These are phyloP conservation scores for Euphrasia arctica DNA, from an alignment of 305 asterid genomes.

Conservation along the genomic window DNA sequence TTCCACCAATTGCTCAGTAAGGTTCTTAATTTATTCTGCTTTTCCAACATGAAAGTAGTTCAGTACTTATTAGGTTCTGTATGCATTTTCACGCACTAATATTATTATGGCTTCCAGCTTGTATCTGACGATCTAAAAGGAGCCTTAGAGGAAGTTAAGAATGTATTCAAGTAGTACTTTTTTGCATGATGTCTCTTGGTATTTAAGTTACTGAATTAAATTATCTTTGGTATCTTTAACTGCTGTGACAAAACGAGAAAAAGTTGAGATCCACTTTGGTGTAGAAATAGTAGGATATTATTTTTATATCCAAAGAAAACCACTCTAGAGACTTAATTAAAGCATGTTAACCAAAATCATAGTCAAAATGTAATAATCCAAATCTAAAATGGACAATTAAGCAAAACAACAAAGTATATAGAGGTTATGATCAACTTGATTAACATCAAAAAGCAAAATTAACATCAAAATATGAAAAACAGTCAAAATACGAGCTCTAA, in stretches of 20 bases:
- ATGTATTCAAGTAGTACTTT: slow-evolving; percentile 42
- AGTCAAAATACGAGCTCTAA: no score
- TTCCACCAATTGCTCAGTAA: slow-evolving; percentile 74
- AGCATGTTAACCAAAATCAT: no score
- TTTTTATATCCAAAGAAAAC: no score
- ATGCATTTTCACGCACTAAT: slow-evolving; percentile 24
- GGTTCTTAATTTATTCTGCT: slow-evolving; percentile 39
- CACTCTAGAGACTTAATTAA: no score
- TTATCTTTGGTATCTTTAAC: slow-evolving; percentile 17
- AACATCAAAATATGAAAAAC: no score
- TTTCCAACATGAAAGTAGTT: slow-evolving; percentile 22
- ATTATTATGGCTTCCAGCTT: slow-evolving; percentile 34
- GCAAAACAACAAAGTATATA: no score
- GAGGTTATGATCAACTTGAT: no score
- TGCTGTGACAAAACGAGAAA: not conserved
- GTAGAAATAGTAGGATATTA: slow-evolving; percentile 12
- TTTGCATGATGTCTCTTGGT: slow-evolving; percentile 14
- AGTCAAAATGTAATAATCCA: no score
- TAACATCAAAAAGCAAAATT: no score
- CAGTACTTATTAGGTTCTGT: slow-evolving; percentile 18
- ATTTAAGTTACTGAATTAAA: slow-evolving; percentile 13
- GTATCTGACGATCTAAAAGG: slow-evolving; percentile 80
- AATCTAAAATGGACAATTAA: no score
- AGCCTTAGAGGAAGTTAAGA: slow-evolving; percentile 93
- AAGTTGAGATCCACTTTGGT: slow-evolving; percentile 16